Conservation (phyloP, 2,329 filamentous ascomycete species). For the Penicillium glabrum region DNA sequence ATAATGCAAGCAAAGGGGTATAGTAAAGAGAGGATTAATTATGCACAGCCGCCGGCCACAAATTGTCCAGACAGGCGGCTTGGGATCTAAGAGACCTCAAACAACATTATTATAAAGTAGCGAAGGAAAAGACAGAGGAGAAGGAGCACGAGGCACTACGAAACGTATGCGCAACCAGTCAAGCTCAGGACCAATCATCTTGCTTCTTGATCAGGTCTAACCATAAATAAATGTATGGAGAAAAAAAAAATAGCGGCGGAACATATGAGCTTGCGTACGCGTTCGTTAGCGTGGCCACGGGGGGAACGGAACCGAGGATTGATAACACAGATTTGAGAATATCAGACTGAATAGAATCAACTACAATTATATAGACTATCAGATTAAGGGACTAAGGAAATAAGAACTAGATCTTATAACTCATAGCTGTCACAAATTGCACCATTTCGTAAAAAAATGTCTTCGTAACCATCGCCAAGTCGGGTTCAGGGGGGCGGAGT, state of each 20-base stretch:
- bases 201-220: neutral
- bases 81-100: neutral
- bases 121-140: neutral
- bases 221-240: neutral
- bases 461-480: neutral
- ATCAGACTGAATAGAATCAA: neutral
- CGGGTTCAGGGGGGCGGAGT: conserved; percentile 1
- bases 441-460: neutral
- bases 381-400: too few relatives aligned
- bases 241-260: neutral
- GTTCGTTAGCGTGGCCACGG: neutral
- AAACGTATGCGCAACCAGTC: neutral
- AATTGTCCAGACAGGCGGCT: neutral
- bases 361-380: neutral
- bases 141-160: neutral
- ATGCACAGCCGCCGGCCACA: neutral
- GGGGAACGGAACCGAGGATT: neutral
- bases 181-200: neutral
- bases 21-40: neutral
- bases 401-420: neutral
- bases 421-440: neutral
- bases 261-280: conserved; percentile 1
- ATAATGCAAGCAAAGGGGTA: too few relatives aligned
- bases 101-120: neutral
- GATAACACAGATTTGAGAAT: neutral